Base-by-base conservation (phyloP, 352 stramenopile species). In the Globisporangium barbulae region DNA sequence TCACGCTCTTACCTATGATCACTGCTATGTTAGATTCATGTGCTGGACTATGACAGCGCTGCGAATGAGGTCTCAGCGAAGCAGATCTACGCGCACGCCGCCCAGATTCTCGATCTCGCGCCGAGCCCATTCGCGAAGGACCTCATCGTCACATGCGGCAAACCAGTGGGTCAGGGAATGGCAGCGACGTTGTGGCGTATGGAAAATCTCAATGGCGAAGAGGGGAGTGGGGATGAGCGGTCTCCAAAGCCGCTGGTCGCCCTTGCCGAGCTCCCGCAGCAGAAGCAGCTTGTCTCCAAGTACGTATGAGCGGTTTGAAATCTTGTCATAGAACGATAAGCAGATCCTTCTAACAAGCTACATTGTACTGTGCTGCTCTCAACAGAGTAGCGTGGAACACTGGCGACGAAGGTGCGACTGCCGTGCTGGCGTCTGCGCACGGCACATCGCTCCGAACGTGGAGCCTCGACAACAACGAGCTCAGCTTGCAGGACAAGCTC, bases 11-110 rank as follows among this genome's bases (percentile, higher is more conserved):
- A 28, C 3, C 1, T 2, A 28, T 48, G 0, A 59, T 39, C 35
- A 64, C 35, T 50, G 22, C 31, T 63, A 31, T 8, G 22, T 22
- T 44, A 91, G 80, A 71, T 91, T 10, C 70, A 83, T 44, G 49
- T 90, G n/a, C 62, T 91, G n/a, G 72, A 92, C 28, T 79, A 88
- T 19, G 70, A 74, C 41, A 82, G 74, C 41, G 64, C 67, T 15
- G 59, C 60, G 10, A 85, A 76, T 48, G 64, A 78, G 2, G 64
- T 88, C 41, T 47, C 57, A 1, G 71, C 83, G n/a, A 52, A 60
- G 3, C 74, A 77, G n/a, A 55, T 76, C n/a, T 80, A 85, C 45
- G 53, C 61, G 12, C 81, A 90, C 35, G 19, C 52, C 10, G 77
- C 72, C 13, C 79, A 89, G 33, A 72, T 91, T 19, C 67, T 77